These are phyloP conservation scores for Pseudogymnoascus sp. DNA, from an alignment of 2,329 filamentous ascomycete genomes.

Conservation along the genomic window DNA sequence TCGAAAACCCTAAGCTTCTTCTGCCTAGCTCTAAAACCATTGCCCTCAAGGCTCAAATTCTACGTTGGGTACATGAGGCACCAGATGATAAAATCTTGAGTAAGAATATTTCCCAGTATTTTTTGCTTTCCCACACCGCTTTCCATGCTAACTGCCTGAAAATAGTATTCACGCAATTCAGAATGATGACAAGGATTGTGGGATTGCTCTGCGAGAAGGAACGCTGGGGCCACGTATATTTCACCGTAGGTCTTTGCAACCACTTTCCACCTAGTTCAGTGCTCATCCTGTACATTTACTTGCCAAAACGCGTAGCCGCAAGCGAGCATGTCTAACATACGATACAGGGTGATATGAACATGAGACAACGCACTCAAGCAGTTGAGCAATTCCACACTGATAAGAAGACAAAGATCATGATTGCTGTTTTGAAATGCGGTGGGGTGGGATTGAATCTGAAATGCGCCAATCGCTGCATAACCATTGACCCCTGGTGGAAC, in stretches of 20 bases:
- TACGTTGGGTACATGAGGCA: conserved; percentile 35
- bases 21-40: conserved; percentile 34
- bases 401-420: conserved; percentile 35
- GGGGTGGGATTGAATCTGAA: conserved; percentile 49
- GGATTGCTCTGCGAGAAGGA: conserved; percentile 40
- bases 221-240: conserved; percentile 35
- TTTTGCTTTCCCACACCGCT: neutral
- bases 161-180: conserved; percentile 52
- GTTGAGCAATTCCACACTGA: conserved; percentile 39
- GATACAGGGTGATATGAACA: conserved; percentile 40
- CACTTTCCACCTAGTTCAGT: neutral
- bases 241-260: conserved; percentile 26
- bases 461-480: conserved; percentile 39
- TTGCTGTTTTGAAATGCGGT: conserved; percentile 49
- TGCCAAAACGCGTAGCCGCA: neutral
- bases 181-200: conserved; percentile 44
- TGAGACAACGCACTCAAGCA: conserved; percentile 35
- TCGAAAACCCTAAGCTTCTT: conserved; percentile 18
- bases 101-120: neutral
- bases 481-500: conserved; percentile 36
- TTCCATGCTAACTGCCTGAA: neutral
- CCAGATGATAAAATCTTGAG: conserved; percentile 39
- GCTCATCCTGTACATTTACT: neutral
- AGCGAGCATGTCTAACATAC: neutral
- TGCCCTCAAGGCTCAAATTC: conserved; percentile 28